Percentiles rank a stretch among this genome's conserved stretches.
Evolutionary conservation across 768 basidiomycete species (phyloP).

Genomic region (Infundibulicybe gibba): DNA sequence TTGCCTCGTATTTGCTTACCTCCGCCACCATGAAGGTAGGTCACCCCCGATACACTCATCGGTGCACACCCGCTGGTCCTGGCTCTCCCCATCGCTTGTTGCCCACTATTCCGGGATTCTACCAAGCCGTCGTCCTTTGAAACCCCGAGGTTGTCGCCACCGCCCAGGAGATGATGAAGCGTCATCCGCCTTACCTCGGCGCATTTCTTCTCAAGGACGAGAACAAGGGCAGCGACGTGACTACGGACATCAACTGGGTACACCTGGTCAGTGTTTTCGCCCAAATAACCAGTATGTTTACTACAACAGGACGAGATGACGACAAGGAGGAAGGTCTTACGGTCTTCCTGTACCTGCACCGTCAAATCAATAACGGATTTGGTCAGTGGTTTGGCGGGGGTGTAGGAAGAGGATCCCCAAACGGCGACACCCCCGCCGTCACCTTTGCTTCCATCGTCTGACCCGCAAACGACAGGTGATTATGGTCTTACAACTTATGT

Average conservation of each 20-base stretch:
- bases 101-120: slow-evolving; percentile 97
- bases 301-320: slow-evolving; percentile 49
- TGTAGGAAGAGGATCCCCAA: no score
- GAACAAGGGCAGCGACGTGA: no score
- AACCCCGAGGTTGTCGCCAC: no score
- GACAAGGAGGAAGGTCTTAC: no score
- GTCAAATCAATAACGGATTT: slow-evolving; percentile 89
- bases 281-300: no score
- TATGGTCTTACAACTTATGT: slow-evolving; percentile 43
- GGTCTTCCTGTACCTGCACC: slow-evolving; percentile 90
- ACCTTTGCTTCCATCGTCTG: slow-evolving; percentile 22
- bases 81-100: slow-evolving; percentile 93
- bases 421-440: slow-evolving; percentile 44
- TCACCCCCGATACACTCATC: slow-evolving; percentile 93
- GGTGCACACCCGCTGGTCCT: slow-evolving; percentile 88
- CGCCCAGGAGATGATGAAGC: slow-evolving; percentile 94
- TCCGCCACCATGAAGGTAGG: no score
- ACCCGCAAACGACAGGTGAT: slow-evolving; percentile 9
- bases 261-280: slow-evolving; percentile 91
- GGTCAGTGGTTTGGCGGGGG: slow-evolving; percentile 47
- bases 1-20: no score
- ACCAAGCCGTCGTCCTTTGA: slow-evolving; percentile 97
- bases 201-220: no score
- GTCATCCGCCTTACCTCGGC: slow-evolving; percentile 93
- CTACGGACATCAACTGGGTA: slow-evolving; percentile 83